phyloP scores from a whole-genome alignment of 768 basidiomycete species.

The Lactarius sp. region DNA sequence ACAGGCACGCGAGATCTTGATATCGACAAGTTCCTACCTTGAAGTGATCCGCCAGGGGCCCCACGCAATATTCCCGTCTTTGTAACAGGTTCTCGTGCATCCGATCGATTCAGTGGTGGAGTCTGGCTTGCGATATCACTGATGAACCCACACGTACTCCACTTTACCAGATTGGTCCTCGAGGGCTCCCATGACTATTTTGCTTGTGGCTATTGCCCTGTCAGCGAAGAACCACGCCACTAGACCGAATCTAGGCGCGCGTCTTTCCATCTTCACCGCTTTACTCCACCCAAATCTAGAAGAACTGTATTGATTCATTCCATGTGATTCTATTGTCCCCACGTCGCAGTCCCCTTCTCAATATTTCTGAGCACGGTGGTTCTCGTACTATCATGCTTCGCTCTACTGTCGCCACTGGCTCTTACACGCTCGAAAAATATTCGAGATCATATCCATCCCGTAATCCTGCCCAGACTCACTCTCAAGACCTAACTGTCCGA shows the following conservation, averaged over 20 bases:
- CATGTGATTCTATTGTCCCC: conserved; percentile 11
- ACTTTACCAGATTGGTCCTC: background rate
- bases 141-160: background rate
- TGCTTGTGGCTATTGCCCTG: background rate
- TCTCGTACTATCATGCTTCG: conserved; percentile 33
- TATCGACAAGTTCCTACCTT: too few species aligned
- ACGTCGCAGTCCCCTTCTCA: too few species aligned
- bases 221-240: background rate
- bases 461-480: conserved; percentile 10
- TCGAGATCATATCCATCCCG: conserved; percentile 54
- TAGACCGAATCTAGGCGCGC: background rate
- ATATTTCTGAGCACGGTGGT: too few species aligned
- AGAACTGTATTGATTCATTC: background rate
- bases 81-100: background rate
- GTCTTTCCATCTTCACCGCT: background rate
- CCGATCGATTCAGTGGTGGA: too few species aligned
- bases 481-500: conserved; percentile 24
- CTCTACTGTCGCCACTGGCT: conserved; percentile 55
- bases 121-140: background rate
- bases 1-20: background rate
- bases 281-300: background rate
- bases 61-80: background rate
- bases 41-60: background rate
- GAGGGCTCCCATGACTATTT: background rate
- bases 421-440: conserved; percentile 57